These are phyloP conservation scores for Ceratocystis cacaofunesta DNA, from an alignment of 2,329 filamentous ascomycete genomes.

Conservation along the genomic window DNA sequence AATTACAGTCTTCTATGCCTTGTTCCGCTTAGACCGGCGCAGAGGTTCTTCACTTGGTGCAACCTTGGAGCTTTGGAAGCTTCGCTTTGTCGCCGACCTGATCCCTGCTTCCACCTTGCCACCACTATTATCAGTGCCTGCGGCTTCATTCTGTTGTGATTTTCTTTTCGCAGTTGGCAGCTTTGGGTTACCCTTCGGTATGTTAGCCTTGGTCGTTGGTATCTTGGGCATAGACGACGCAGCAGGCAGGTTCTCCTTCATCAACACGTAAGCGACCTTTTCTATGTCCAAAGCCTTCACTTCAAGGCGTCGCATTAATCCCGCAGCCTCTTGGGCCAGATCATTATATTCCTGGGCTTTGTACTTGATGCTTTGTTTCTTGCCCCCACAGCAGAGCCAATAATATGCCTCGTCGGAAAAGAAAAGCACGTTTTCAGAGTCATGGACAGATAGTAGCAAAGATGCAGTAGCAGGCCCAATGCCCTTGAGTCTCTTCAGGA, in stretches of 20 bases:
- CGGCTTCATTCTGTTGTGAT: neutral
- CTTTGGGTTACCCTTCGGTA: conserved; percentile 17
- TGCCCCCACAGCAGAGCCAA: conserved; percentile 48
- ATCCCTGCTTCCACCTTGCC: neutral
- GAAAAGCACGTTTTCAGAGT: conserved; percentile 48
- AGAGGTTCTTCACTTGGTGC: neutral
- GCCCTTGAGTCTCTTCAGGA: conserved; percentile 49
- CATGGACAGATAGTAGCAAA: conserved; percentile 51
- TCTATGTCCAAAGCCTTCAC: conserved; percentile 50
- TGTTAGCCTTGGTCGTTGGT: neutral
- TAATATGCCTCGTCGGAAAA: conserved; percentile 69
- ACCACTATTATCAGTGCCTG: neutral
- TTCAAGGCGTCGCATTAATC: conserved; percentile 33
- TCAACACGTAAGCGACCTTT: conserved; percentile 50
- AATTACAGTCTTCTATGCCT: neutral
- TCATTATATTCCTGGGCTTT: conserved; percentile 50
- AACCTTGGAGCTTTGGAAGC: neutral
- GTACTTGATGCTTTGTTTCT: conserved; percentile 48
- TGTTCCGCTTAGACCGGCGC: conserved; percentile 13
- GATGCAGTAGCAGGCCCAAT: conserved; percentile 70
- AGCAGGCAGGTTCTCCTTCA: conserved; percentile 1
- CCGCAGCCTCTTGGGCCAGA: conserved; percentile 32
- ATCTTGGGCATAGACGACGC: neutral
- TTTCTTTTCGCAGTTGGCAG: conserved; percentile 1
- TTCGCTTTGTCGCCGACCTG: neutral